Percentiles rank a stretch among this genome's conserved stretches.
Evolutionary conservation across 2,329 filamentous ascomycete genomes (phyloP).

Genomic region (Diaporthe australafricana): DNA sequence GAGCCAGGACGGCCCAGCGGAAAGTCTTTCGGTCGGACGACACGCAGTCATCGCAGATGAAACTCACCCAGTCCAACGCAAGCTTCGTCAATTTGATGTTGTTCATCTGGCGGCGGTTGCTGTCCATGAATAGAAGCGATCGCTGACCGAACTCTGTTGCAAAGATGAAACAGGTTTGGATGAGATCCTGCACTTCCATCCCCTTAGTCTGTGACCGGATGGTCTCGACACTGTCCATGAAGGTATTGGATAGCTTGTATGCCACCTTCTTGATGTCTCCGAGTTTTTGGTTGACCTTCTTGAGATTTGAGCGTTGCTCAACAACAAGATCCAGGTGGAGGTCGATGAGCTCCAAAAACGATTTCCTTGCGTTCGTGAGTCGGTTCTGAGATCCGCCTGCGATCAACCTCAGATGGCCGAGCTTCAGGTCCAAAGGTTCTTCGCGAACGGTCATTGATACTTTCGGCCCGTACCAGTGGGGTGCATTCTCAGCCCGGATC

Average conservation of each 20-base stretch:
- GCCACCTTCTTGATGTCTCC: constrained; percentile 96
- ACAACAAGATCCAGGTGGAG: constrained; percentile 90
- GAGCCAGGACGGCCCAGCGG: constrained; percentile 93
- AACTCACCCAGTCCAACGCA: constrained; percentile 96
- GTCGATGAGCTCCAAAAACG: constrained; percentile 82
- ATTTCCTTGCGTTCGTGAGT: constrained; percentile 80
- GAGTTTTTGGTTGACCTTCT: constrained; percentile 89
- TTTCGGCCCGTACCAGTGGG: constrained; percentile 85
- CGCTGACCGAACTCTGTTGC: constrained; percentile 99
- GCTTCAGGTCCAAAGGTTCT: constrained; percentile 85
- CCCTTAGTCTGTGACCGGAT: constrained; percentile 87
- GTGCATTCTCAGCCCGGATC: constrained; percentile 80
- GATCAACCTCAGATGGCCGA: constrained; percentile 87
- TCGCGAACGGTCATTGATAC: constrained; percentile 79
- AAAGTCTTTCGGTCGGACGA: constrained; percentile 96
- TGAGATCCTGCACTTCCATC: constrained; percentile 91
- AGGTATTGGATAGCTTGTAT: constrained; percentile 95
- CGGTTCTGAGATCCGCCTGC: constrained; percentile 87
- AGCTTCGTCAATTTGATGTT: constrained; percentile 94
- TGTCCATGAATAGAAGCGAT: constrained; percentile 94
- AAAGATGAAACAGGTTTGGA: constrained; percentile 98
- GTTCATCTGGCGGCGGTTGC: constrained; percentile 95
- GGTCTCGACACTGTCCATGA: constrained; percentile 98
- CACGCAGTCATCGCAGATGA: constrained; percentile 96
- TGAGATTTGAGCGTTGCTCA: constrained; percentile 92